phyloP scores from a whole-genome alignment of 805 yeast genomes.

The Wickerhamiella kurtzmanii region DNA sequence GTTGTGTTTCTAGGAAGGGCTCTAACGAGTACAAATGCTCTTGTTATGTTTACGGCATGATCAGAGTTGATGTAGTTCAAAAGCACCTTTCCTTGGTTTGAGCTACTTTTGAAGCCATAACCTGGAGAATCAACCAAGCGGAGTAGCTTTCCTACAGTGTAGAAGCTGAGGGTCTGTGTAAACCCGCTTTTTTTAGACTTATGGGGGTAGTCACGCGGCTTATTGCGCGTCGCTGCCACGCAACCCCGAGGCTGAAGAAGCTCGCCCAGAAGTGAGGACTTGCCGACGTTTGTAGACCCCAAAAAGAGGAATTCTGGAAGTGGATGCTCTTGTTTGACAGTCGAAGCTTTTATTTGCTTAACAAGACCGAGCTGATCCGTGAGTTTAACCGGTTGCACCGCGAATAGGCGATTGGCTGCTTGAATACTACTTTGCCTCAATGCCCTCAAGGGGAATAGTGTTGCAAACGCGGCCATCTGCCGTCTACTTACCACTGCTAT shows the following conservation, averaged over 20 bases:
- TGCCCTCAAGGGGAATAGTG: background rate
- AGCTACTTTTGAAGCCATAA: conserved; percentile 59
- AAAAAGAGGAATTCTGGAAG: conserved; percentile 65
- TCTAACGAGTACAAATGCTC: conserved; percentile 43
- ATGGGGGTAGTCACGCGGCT: conserved; percentile 33
- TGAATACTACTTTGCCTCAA: conserved; percentile 7
- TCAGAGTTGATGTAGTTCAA: conserved; percentile 41
- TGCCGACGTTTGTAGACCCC: conserved; percentile 81
- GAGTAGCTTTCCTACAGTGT: conserved; percentile 47
- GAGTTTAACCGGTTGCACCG: conserved; percentile 18
- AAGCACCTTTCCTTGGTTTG: conserved; percentile 56
- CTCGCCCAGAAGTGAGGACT: conserved; percentile 60
- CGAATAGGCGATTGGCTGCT: conserved; percentile 21
- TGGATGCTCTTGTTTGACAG: background rate
- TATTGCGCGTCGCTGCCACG: conserved; percentile 15
- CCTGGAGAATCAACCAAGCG: conserved; percentile 82
- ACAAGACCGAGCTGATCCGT: conserved; percentile 23
- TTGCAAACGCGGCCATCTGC: too few relatives aligned
- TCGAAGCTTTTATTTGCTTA: conserved; percentile 5
- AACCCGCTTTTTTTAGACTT: conserved; percentile 36
- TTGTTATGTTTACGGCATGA: conserved; percentile 36
- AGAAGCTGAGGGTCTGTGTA: conserved; percentile 54
- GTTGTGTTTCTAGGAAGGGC: conserved; percentile 33
- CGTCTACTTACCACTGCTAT: too few relatives aligned
- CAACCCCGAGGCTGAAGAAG: conserved; percentile 22